Percentiles rank a stretch among this genome's conserved stretches.
phyloP scores from a whole-genome alignment of 2,329 filamentous ascomycete species.

The Epichloe baconii region DNA sequence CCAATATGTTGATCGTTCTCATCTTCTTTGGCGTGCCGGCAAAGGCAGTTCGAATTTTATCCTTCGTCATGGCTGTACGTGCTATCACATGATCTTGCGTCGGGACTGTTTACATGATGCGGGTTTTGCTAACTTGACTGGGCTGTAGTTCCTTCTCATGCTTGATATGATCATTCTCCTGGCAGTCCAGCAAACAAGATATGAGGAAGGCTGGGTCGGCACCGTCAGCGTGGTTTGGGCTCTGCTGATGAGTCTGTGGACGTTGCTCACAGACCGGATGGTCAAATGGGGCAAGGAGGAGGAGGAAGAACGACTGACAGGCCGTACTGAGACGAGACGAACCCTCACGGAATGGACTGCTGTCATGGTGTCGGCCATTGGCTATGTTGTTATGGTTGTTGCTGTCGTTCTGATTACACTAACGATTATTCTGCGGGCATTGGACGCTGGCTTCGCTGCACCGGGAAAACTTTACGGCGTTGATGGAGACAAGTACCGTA shows the following conservation, averaged over 20 bases:
- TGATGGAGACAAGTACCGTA: constrained; percentile 69
- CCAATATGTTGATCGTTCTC: constrained; percentile 62
- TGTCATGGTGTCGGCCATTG: constrained; percentile 61
- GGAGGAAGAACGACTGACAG: constrained; percentile 85
- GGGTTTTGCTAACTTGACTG: not conserved
- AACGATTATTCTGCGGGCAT: constrained; percentile 64
- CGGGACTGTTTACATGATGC: not conserved
- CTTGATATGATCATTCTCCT: constrained; percentile 71
- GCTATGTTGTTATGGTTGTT: constrained; percentile 54
- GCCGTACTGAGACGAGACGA: constrained; percentile 72
- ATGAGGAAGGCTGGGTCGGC: constrained; percentile 88
- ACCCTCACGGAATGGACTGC: constrained; percentile 74
- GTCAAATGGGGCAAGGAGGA: constrained; percentile 88
- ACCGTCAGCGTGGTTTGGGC: constrained; percentile 74
- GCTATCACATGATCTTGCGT: not conserved
- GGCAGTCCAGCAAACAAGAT: constrained; percentile 57
- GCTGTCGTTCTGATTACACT: constrained; percentile 64
- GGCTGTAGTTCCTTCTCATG: constrained; percentile 18
- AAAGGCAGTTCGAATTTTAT: constrained; percentile 61
- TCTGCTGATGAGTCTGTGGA: constrained; percentile 65
- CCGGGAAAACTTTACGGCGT: constrained; percentile 70
- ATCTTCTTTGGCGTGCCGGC: constrained; percentile 84
- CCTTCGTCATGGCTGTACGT: constrained; percentile 45
- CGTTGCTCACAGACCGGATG: constrained; percentile 62
- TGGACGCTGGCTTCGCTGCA: constrained; percentile 61